Evolutionary conservation across 768 basidiomycete species (phyloP).

Genomic region (Mycena galericulata): DNA sequence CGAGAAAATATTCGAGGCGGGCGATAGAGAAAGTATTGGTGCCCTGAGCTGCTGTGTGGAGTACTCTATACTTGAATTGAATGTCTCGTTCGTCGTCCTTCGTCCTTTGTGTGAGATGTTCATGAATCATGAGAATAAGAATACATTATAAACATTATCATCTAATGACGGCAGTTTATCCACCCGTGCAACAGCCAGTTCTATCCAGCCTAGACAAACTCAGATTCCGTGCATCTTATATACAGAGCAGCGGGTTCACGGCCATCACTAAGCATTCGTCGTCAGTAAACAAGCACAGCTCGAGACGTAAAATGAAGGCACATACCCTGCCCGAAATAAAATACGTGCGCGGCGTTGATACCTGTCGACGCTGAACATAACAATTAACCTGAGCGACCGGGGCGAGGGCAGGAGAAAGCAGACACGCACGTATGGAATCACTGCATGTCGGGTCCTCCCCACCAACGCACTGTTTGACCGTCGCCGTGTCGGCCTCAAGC

Average conservation of each 20-base stretch:
- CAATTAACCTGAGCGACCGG: neutral
- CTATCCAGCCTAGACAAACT: neutral
- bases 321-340: slow-evolving; percentile 61
- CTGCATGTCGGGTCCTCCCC: slow-evolving; percentile 63
- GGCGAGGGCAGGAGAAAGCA: neutral
- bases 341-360: slow-evolving; percentile 58
- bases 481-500: slow-evolving; percentile 45
- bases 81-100: too few relatives aligned
- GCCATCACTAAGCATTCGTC: slow-evolving; percentile 20
- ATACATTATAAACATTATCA: too few relatives aligned
- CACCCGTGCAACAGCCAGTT: too few relatives aligned
- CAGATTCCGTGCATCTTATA: neutral
- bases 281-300: too few relatives aligned
- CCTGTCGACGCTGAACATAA: slow-evolving; percentile 56
- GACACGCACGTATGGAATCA: slow-evolving; percentile 56
- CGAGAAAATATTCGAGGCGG: neutral
- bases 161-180: too few relatives aligned
- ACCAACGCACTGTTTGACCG: slow-evolving; percentile 55
- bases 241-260: slow-evolving; percentile 11
- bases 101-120: too few relatives aligned
- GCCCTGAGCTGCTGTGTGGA: neutral
- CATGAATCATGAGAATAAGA: too few relatives aligned
- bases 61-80: neutral
- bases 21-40: neutral
- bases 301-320: neutral